These are phyloP conservation scores for Elaeis guineensis DNA, from an alignment of 176 grass and related monocot genomes.

Conservation along the genomic window DNA sequence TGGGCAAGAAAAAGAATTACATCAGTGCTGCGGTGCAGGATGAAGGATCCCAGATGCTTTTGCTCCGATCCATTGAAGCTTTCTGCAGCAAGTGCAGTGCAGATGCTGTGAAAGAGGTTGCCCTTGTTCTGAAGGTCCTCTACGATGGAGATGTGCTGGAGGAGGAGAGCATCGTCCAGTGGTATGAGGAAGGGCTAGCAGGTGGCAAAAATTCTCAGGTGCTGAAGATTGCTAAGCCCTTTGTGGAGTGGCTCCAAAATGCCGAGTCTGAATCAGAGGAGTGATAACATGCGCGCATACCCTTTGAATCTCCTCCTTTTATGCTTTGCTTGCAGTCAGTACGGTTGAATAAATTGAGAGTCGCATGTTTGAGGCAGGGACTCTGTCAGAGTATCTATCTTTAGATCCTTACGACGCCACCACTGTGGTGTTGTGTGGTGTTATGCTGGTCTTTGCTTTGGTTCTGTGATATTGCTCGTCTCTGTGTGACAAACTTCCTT, in stretches of 20 bases:
- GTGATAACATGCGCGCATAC: background rate
- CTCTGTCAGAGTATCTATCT: too few species aligned
- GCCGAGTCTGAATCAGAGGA: constrained; percentile 58
- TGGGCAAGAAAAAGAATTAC: constrained; percentile 55
- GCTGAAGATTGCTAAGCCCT: constrained; percentile 46
- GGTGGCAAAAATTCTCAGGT: constrained; percentile 29
- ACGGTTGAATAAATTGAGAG: too few species aligned
- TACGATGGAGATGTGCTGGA: constrained; percentile 67
- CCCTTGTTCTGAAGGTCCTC: constrained; percentile 49
- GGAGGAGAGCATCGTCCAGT: constrained; percentile 58
- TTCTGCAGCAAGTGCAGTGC: constrained; percentile 40
- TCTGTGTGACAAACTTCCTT: too few species aligned
- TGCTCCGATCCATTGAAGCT: constrained; percentile 40
- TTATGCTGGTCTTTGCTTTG: too few species aligned
- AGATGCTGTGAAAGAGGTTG: constrained; percentile 65
- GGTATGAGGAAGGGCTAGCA: constrained; percentile 38
- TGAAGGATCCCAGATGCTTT: constrained; percentile 32
- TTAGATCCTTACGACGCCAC: too few species aligned
- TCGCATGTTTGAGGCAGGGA: too few species aligned
- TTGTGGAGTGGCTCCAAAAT: constrained; percentile 68
- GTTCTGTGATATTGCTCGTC: too few species aligned
- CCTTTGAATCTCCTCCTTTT: too few species aligned
- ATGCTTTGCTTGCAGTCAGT: too few species aligned
- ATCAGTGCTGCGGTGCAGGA: constrained; percentile 36
- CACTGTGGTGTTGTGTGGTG: too few species aligned